Evolutionary conservation across 352 stramenopile species (phyloP).

Genomic region (Phytophthora cactorum): DNA sequence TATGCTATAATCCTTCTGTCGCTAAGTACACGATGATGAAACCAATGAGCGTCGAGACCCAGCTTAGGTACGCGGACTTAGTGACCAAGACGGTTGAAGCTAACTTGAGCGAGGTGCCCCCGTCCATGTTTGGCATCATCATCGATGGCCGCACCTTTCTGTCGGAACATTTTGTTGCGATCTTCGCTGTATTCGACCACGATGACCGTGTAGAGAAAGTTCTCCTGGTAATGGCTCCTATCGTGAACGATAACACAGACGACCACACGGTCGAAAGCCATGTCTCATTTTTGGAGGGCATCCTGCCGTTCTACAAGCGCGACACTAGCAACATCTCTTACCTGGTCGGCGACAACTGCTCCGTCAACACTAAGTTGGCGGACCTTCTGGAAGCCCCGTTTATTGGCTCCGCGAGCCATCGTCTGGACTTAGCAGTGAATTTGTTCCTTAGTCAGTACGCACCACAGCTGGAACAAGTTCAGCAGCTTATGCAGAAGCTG

Average conservation of each 20-base stretch:
- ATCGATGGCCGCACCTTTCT: neutral
- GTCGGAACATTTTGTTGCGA: neutral
- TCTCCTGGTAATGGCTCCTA: neutral
- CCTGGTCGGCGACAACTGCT: conserved; percentile 3
- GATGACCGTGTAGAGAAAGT: conserved; percentile 1
- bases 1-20: conserved; percentile 3
- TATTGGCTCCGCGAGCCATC: neutral
- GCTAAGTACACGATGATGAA: conserved; percentile 12
- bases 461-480: neutral
- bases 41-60: neutral
- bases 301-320: conserved; percentile 1
- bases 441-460: neutral
- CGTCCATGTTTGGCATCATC: neutral
- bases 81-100: neutral
- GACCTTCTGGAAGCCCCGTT: conserved; percentile 1
- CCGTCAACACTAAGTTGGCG: neutral
- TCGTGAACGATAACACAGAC: neutral
- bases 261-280: neutral
- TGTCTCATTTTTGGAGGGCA: neutral
- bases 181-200: conserved; percentile 7
- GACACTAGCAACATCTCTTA: neutral
- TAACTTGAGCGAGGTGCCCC: neutral
- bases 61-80: neutral
- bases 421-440: conserved; percentile 7
- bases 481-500: conserved; percentile 9